Conservation (phyloP, 2,329 filamentous ascomycete genomes). For the Aspergillus aculeatus region DNA sequence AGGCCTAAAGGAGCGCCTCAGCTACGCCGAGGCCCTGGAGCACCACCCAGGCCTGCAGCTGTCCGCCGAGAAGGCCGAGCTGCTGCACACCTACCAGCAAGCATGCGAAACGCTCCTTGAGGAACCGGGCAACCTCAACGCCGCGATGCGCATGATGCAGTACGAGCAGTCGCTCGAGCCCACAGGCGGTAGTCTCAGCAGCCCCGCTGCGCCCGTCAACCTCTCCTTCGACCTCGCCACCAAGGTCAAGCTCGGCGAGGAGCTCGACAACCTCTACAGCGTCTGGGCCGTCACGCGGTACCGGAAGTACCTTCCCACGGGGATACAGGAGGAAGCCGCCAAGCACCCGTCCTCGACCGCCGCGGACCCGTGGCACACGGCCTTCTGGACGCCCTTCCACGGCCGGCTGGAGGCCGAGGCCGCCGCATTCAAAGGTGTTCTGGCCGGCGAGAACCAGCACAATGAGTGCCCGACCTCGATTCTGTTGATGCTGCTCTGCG, state of each 20-base stretch:
- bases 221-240: slow-evolving; percentile 17
- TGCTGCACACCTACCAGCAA: slow-evolving; percentile 4
- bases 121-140: not conserved
- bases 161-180: slow-evolving; percentile 7
- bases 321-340: not conserved
- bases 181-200: not conserved
- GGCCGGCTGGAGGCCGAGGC: slow-evolving; percentile 14
- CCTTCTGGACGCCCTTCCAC: slow-evolving; percentile 15
- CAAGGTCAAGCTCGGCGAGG: slow-evolving; percentile 17
- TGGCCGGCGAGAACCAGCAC: slow-evolving; percentile 3
- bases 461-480: slow-evolving; percentile 14
- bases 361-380: slow-evolving; percentile 14
- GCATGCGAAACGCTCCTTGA: slow-evolving; percentile 11
- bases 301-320: slow-evolving; percentile 11
- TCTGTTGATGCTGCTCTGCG: slow-evolving; percentile 12
- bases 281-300: slow-evolving; percentile 14
- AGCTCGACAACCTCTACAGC: slow-evolving; percentile 14
- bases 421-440: slow-evolving; percentile 7
- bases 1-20: slow-evolving; percentile 10
- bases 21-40: slow-evolving; percentile 9
- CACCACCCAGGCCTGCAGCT: slow-evolving; percentile 1
- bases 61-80: slow-evolving; percentile 1
- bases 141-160: not conserved
- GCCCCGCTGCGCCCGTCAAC: not conserved
- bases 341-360: slow-evolving; percentile 4